These are phyloP conservation scores for Pistacia atlantica DNA, from an alignment of 345 rosid species.

Conservation along the genomic window DNA sequence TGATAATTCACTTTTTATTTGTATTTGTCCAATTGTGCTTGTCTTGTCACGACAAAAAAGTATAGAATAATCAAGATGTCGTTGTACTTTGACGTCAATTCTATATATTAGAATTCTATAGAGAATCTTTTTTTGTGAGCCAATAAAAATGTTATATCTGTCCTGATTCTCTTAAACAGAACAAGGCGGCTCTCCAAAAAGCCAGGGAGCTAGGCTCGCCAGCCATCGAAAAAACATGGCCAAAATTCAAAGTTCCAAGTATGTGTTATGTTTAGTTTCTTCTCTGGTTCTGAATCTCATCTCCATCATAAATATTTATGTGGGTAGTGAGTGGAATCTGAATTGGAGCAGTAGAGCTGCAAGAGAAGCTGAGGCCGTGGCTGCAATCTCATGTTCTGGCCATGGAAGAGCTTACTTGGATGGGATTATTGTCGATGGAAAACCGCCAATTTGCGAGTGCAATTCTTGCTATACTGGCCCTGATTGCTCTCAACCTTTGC, in stretches of 20 bases:
- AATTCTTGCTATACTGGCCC: slow-evolving; percentile 53
- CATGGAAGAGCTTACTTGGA: slow-evolving; percentile 79
- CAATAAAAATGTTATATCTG: too few species aligned
- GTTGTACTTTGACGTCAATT: too few species aligned
- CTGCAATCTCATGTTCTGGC: slow-evolving; percentile 62
- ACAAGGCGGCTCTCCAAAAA: neutral
- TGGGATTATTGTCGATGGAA: slow-evolving; percentile 37
- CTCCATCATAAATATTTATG: slow-evolving; percentile 22
- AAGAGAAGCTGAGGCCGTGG: slow-evolving; percentile 61
- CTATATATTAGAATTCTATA: too few species aligned
- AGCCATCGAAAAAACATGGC: neutral
- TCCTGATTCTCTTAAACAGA: neutral
- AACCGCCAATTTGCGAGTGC: slow-evolving; percentile 63
- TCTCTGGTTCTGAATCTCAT: slow-evolving; percentile 44
- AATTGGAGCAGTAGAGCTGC: slow-evolving; percentile 68
- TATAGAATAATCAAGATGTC: too few species aligned
- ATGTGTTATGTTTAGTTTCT: slow-evolving; percentile 15
- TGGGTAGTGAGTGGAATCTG: slow-evolving; percentile 23
- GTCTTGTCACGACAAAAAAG: too few species aligned
- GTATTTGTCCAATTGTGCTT: too few species aligned
- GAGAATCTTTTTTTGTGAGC: too few species aligned
- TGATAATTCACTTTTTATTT: too few species aligned
- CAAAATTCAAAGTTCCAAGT: slow-evolving; percentile 10
- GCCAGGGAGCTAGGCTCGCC: neutral
- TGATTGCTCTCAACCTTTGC: slow-evolving; percentile 51